Conservation (phyloP, 31 red algal genomes). For the Endocladia muricata region DNA sequence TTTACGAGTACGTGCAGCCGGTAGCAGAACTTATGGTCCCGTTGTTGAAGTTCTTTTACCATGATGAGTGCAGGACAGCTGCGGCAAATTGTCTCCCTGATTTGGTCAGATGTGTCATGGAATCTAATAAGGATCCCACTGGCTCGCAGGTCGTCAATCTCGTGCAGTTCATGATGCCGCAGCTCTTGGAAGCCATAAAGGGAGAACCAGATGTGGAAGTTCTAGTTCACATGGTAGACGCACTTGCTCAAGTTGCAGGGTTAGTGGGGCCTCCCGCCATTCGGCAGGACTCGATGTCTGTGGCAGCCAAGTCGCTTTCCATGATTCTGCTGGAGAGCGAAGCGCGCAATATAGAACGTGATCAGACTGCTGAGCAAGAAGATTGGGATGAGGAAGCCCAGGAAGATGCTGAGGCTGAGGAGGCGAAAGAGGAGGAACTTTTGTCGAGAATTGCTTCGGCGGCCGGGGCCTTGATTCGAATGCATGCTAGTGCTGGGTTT, state of each 20-base stretch:
- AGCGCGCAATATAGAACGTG: conserved; percentile 67
- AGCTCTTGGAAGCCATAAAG: conserved; percentile 76
- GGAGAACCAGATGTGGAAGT: conserved; percentile 95
- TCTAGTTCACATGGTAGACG: conserved; percentile 75
- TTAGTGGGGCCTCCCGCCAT: conserved; percentile 52
- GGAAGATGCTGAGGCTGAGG: conserved; percentile 72
- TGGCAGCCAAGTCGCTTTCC: conserved; percentile 41
- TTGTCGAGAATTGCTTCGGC: conserved; percentile 45
- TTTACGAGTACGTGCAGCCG: conserved; percentile 83
- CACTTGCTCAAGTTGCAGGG: conserved; percentile 56
- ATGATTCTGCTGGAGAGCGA: conserved; percentile 73
- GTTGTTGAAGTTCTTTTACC: conserved; percentile 93
- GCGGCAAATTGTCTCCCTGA: conserved; percentile 94
- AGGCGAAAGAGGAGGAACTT: conserved; percentile 79
- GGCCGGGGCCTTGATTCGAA: conserved; percentile 42
- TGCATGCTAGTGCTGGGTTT: conserved; percentile 62
- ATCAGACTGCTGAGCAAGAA: conserved; percentile 57
- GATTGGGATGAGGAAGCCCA: conserved; percentile 86
- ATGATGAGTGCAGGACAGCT: conserved; percentile 86
- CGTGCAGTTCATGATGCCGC: conserved; percentile 73
- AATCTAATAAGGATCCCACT: conserved; percentile 54
- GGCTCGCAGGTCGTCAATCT: conserved; percentile 50
- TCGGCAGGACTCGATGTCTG: conserved; percentile 27
- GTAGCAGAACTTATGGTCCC: conserved; percentile 91
- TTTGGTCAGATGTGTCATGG: conserved; percentile 74